Evolutionary conservation across 495 filamentous ascomycete genomes (phyloP), one percentile per base, ranked within the genome.

Genomic region (Aspergillus bertholletiae): DNA sequence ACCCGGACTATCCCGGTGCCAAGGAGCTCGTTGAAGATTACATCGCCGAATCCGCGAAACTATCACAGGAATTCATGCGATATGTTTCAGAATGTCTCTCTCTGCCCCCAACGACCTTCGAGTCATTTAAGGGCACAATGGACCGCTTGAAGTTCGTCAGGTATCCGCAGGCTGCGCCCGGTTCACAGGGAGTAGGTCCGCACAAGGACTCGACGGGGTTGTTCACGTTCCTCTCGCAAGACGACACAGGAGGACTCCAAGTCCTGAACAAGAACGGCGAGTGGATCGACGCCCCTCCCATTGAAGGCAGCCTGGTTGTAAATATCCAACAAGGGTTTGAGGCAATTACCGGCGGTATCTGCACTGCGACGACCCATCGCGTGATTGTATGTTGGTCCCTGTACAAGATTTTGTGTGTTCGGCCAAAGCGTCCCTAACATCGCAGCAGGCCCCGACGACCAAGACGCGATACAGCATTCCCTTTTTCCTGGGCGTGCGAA

Each of bases 61-160:
- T 97, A 26, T 86, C 84, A 17, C 85, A 85, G 27, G 65, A 72
- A 35, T 96, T 96, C 70, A 88, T 90, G 17, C 80, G 81, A 18
- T 78, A 91, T 2, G 89, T 96, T 55, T 90, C 92, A 48, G 89
- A 96, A 73, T 84, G 87, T 30, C 85, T 97, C 54, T 85, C 83
- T 8, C 78, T 96, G 0, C 86, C 87, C 0, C 51, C 76, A 0
- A 74, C 77, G 27, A 89, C 90, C 3, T 96, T 97, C 68, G 77
- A 85, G 64, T 80, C 82, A 53, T 97, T 95, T 77, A 95, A 89
- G 70, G 90, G 95, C 54, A 68, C 75, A 3, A 87, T 96, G 77
- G 90, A 96, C 73, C 93, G 94, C 62, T 74, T 96, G 35, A 97
- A 97, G 66, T 89, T 96, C 53, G 83, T 97, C 58, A 95, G 94